These are phyloP conservation scores for Fragilaria crotonensis DNA, from an alignment of 108 stramenopile genomes.

Conservation along the genomic window DNA sequence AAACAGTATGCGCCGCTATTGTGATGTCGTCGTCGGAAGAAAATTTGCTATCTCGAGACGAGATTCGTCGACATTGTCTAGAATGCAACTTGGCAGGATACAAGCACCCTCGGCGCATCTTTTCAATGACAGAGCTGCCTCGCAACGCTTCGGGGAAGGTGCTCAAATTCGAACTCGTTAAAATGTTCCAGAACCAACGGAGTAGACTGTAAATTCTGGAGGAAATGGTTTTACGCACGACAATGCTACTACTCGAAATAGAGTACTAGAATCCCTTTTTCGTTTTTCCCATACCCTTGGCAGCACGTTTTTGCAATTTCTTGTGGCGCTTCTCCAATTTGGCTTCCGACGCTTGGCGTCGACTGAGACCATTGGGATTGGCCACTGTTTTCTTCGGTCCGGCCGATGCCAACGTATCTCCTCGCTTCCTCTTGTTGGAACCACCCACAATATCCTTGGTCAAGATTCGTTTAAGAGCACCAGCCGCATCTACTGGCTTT, in stretches of 20 bases:
- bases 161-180: conserved; percentile 38
- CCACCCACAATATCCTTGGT: too few species aligned
- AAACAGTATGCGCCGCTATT: conserved; percentile 64
- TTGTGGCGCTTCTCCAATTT: conserved; percentile 64
- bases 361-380: conserved; percentile 44
- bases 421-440: conserved; percentile 41
- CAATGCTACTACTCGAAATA: too few species aligned
- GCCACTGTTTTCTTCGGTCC: conserved; percentile 14
- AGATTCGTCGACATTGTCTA: conserved; percentile 40
- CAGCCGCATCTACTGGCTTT: conserved; percentile 12
- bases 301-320: conserved; percentile 59
- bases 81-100: conserved; percentile 53
- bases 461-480: conserved; percentile 31
- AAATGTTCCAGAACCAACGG: conserved; percentile 10
- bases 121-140: conserved; percentile 44
- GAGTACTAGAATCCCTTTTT: too few species aligned
- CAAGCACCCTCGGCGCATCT: conserved; percentile 57
- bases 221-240: too few species aligned
- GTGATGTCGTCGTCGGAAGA: too few species aligned
- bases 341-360: conserved; percentile 53
- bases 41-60: not conserved
- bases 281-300: conserved; percentile 74
- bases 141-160: conserved; percentile 75
- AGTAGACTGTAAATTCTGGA: too few species aligned
- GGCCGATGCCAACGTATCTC: conserved; percentile 34